Conservation (phyloP, 306 rosid genomes). For the Oemleria cerasiformis region DNA sequence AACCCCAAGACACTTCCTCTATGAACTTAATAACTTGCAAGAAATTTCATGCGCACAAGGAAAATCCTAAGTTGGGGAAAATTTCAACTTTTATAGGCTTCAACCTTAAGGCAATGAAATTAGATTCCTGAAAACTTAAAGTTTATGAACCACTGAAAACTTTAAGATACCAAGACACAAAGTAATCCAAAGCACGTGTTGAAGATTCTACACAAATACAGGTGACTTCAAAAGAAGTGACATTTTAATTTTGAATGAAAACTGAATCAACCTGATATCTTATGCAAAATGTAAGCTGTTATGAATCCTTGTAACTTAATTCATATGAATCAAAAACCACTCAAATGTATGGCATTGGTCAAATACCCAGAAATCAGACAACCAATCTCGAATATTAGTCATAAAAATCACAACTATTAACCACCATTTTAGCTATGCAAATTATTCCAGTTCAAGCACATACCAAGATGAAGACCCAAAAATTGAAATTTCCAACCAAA, state of each 20-base stretch:
- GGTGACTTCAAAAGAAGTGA: not conserved
- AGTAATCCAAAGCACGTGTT: not conserved
- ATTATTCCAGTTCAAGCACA: no score
- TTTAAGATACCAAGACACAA: not conserved
- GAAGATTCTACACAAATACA: not conserved
- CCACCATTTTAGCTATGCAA: not conserved
- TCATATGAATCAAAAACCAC: not conserved
- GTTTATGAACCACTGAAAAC: not conserved
- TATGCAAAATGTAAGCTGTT: not conserved
- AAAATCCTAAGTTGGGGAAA: constrained; percentile 17
- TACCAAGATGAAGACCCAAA: no score
- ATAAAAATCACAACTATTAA: not conserved
- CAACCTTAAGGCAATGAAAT: not conserved
- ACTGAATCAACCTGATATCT: not conserved
- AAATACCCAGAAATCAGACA: not conserved
- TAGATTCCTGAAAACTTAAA: not conserved
- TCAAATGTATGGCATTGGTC: no score
- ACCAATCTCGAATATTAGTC: not conserved
- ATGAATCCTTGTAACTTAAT: not conserved
- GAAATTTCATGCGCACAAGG: not conserved
- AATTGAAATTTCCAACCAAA: no score
- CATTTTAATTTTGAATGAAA: no score
- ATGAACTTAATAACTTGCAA: not conserved
- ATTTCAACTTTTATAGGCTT: constrained; percentile 1
- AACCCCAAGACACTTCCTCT: constrained; percentile 4